Percentiles rank a stretch among this genome's conserved stretches.
Evolutionary conservation across 352 stramenopile genomes (phyloP).

Genomic region (Phytophthora megakarya): DNA sequence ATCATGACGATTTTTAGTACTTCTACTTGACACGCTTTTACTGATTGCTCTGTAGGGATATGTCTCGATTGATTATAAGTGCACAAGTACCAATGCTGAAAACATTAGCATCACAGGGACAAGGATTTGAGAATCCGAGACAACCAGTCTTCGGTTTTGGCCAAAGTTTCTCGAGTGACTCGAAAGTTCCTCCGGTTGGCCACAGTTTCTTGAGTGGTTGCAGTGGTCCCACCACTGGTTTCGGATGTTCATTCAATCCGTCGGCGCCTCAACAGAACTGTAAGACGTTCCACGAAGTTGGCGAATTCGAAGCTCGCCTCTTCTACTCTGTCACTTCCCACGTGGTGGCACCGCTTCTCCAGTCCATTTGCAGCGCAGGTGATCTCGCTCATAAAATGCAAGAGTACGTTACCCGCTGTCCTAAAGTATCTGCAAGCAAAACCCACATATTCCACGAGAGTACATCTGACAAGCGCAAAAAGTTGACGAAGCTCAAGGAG

Average conservation of each 20-base stretch:
- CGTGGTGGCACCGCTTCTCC: conserved; percentile 29
- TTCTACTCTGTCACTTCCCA: conserved; percentile 31
- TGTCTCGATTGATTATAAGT: conserved; percentile 23
- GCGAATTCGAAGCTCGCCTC: conserved; percentile 29
- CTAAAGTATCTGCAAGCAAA: conserved; percentile 7
- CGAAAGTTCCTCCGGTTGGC: too few relatives aligned
- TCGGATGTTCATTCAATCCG: too few relatives aligned
- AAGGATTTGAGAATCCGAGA: background rate
- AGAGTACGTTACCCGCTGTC: conserved; percentile 29
- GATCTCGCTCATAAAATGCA: conserved; percentile 31
- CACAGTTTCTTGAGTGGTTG: background rate
- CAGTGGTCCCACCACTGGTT: too few relatives aligned
- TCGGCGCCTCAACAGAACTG: too few relatives aligned
- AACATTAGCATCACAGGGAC: too few relatives aligned
- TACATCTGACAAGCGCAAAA: conserved; percentile 14
- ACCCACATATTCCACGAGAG: conserved; percentile 32
- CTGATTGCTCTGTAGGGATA: conserved; percentile 13
- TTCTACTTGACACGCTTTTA: conserved; percentile 1
- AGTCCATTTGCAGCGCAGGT: conserved; percentile 21
- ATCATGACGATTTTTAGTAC: background rate
- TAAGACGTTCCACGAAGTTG: conserved; percentile 1
- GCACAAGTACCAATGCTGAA: conserved; percentile 18
- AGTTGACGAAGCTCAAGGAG: conserved; percentile 13
- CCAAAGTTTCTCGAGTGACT: background rate
- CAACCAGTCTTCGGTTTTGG: background rate